Conservation (phyloP, 2,329 filamentous ascomycete genomes). For the Alternaria rosae region DNA sequence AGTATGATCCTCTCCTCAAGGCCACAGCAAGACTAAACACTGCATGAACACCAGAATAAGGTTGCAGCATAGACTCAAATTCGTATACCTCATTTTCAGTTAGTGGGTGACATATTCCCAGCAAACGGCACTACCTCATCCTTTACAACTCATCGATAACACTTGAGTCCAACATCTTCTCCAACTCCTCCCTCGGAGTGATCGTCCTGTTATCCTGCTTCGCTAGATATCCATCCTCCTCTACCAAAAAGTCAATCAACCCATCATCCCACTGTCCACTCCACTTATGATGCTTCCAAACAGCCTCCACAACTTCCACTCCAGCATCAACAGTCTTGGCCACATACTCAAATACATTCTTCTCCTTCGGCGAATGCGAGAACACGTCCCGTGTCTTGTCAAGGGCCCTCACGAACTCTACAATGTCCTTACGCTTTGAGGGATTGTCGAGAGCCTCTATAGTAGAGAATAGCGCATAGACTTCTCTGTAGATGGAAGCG, state of each 20-base stretch:
- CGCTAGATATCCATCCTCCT: conserved; percentile 36
- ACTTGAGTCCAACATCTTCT: conserved; percentile 30
- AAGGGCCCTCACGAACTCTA: conserved; percentile 34
- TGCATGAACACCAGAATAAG: neutral
- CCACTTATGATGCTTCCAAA: conserved; percentile 37
- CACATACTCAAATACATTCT: conserved; percentile 23
- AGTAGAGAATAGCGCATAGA: conserved; percentile 34
- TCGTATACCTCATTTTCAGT: neutral
- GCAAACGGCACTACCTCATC: fast-evolving
- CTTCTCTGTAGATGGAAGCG: conserved; percentile 31
- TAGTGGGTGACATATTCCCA: neutral
- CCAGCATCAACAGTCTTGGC: conserved; percentile 25
- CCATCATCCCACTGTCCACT: conserved; percentile 24
- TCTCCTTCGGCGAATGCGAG: conserved; percentile 17
- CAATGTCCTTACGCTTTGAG: conserved; percentile 29
- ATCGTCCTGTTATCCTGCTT: conserved; percentile 21
- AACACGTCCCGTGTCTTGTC: conserved; percentile 32
- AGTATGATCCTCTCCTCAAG: neutral
- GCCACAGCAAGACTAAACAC: neutral
- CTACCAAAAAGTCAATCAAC: conserved; percentile 30
- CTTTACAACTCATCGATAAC: conserved; percentile 21
- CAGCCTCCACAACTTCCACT: conserved; percentile 27
- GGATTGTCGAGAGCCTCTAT: conserved; percentile 31
- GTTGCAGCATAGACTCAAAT: neutral
- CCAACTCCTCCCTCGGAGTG: conserved; percentile 22